phyloP scores from a whole-genome alignment of 225 moss, liverwort and hornwort genomes.

The Ulota crispa region DNA sequence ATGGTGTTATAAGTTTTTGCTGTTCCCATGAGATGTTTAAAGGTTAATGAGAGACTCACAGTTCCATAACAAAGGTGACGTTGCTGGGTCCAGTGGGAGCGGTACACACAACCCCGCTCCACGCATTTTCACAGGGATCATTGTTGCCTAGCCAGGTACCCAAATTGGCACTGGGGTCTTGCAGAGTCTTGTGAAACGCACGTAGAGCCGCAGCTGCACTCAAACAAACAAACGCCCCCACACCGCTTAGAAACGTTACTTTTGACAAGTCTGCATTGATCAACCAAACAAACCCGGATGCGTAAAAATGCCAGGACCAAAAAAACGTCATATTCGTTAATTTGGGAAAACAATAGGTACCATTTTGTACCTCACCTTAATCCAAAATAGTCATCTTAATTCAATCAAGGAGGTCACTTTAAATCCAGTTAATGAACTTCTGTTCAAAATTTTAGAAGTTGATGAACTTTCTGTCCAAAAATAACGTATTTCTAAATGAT shows the following conservation, averaged over 20 bases:
- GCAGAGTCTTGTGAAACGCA: constrained; percentile 45
- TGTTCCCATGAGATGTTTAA: no score
- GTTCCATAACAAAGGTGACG: constrained; percentile 56
- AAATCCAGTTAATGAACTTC: no score
- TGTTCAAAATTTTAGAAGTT: no score
- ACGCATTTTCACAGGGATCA: constrained; percentile 50
- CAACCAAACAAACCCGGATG: not conserved
- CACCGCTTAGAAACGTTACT: not conserved
- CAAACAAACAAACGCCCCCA: not conserved
- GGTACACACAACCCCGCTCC: constrained; percentile 52
- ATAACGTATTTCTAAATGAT: no score
- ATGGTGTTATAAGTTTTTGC: no score
- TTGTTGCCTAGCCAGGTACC: constrained; percentile 48
- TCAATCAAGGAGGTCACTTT: no score
- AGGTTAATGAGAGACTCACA: constrained; percentile 41
- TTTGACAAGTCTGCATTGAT: not conserved
- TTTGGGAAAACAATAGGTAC: no score
- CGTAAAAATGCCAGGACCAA: not conserved
- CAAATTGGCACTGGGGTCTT: constrained; percentile 40
- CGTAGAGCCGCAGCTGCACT: constrained; percentile 54
- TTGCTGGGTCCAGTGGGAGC: constrained; percentile 1
- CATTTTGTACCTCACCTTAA: no score
- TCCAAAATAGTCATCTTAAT: no score
- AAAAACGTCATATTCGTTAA: no score
- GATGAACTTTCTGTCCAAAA: no score